A percentile compares a stretch with the other conserved stretches of the same genome.
Evolutionary conservation across 768 basidiomycete species (phyloP).

Genomic region (Boletus speciosus): DNA sequence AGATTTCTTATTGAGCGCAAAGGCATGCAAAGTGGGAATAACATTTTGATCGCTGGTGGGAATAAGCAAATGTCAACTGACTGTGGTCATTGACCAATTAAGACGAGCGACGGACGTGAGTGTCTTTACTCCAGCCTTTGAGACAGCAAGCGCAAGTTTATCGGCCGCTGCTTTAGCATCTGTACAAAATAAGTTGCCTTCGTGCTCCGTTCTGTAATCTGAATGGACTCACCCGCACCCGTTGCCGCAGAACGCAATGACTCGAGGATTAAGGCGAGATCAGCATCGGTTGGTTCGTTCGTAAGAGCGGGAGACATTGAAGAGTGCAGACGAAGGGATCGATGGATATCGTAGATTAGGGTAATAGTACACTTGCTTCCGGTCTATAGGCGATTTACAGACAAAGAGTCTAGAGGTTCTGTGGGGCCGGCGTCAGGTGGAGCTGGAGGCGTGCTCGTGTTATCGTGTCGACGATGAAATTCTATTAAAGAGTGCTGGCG

Average conservation of each 20-base stretch:
- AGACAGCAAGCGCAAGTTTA: constrained; percentile 68
- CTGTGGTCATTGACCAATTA: not conserved
- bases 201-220: not conserved
- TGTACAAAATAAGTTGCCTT: constrained; percentile 26
- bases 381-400: constrained; percentile 17
- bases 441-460: constrained; percentile 5
- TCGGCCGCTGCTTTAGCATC: constrained; percentile 86
- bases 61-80: constrained; percentile 15
- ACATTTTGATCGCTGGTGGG: constrained; percentile 54
- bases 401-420: constrained; percentile 14
- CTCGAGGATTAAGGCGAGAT: constrained; percentile 43
- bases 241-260: constrained; percentile 57
- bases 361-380: constrained; percentile 14
- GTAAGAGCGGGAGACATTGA: constrained; percentile 56
- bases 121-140: constrained; percentile 57
- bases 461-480: constrained; percentile 3
- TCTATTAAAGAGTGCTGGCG: not conserved
- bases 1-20: constrained; percentile 81
- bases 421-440: not conserved
- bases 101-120: constrained; percentile 46
- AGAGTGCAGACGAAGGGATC: constrained; percentile 5
- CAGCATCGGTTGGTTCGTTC: constrained; percentile 39
- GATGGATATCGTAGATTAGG: constrained; percentile 24
- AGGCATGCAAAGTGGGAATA: constrained; percentile 59
- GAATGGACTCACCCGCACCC: constrained; percentile 46